A percentile compares a stretch with the other conserved stretches of the same genome.
Evolutionary conservation across 768 basidiomycete genomes (phyloP).

Genomic region (Boletus sp.): DNA sequence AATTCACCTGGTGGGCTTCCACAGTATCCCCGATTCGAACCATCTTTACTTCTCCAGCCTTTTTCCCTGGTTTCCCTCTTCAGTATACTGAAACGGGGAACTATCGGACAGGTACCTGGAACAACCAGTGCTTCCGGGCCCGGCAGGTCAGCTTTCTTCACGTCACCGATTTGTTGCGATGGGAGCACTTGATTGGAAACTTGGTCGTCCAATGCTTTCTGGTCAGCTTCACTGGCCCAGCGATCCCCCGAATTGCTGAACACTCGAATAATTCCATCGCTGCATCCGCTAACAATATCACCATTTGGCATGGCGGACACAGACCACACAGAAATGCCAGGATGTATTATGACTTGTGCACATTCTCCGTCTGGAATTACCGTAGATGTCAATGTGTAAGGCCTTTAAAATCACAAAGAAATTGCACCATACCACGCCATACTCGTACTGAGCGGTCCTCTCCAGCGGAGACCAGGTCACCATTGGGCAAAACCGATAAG

Average conservation of each 20-base stretch:
- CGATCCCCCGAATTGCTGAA: conserved; percentile 75
- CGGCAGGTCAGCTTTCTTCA: conserved; percentile 88
- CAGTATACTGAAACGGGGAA: neutral
- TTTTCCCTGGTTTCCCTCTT: conserved; percentile 58
- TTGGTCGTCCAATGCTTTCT: conserved; percentile 68
- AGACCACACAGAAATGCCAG: conserved; percentile 96
- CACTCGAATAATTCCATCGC: conserved; percentile 83
- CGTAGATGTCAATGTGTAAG: neutral
- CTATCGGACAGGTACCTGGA: conserved; percentile 49
- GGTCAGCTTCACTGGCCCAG: conserved; percentile 62
- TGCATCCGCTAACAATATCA: conserved; percentile 89
- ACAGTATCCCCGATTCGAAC: conserved; percentile 74
- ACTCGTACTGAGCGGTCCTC: conserved; percentile 92
- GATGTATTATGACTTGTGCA: conserved; percentile 84
- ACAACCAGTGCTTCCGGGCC: conserved; percentile 73
- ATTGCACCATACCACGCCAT: conserved; percentile 67
- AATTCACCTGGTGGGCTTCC: conserved; percentile 83
- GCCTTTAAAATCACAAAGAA: conserved; percentile 1
- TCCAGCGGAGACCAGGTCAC: conserved; percentile 84
- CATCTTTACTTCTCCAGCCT: conserved; percentile 92
- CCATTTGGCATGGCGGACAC: conserved; percentile 85
- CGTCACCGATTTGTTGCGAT: conserved; percentile 84
- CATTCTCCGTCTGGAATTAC: conserved; percentile 72
- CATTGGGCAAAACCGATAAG: conserved; percentile 73
- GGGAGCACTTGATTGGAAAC: conserved; percentile 80